Conservation (phyloP, 2,329 filamentous ascomycete genomes). For the Cercospora sesami region DNA sequence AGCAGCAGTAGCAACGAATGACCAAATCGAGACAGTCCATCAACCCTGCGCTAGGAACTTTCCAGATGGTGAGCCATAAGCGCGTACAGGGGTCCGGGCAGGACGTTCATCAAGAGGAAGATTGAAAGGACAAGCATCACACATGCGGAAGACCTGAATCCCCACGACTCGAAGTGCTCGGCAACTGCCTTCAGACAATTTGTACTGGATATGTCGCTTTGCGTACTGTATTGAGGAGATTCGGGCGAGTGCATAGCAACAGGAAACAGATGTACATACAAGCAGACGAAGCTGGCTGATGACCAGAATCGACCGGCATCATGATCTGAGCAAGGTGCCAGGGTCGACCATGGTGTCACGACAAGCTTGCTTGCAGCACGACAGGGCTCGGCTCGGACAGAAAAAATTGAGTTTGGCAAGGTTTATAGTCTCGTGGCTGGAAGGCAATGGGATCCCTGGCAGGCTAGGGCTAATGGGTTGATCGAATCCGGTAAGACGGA, state of each 20-base stretch:
- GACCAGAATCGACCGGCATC: background rate
- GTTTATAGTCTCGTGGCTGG: background rate
- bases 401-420: background rate
- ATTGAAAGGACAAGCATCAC: background rate
- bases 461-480: background rate
- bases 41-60: background rate
- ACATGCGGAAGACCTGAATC: background rate
- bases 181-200: background rate
- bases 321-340: background rate
- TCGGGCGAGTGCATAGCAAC: background rate
- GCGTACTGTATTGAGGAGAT: background rate
- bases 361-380: background rate
- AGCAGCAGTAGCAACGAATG: background rate
- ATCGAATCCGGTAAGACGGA: background rate
- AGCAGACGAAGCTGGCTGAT: background rate
- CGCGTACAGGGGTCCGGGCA: background rate
- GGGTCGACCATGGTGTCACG: background rate
- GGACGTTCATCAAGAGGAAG: background rate
- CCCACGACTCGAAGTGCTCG: background rate
- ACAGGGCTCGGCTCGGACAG: background rate
- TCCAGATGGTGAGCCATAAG: background rate
- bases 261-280: background rate
- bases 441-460: background rate
- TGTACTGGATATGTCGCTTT: background rate
- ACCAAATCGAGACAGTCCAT: constrained; percentile 11